Evolutionary conservation across 1,284 basidiomycete genomes (phyloP), one percentile per base, ranked within the genome.

Genomic region (Cutaneotrichosporon spelunceum): DNA sequence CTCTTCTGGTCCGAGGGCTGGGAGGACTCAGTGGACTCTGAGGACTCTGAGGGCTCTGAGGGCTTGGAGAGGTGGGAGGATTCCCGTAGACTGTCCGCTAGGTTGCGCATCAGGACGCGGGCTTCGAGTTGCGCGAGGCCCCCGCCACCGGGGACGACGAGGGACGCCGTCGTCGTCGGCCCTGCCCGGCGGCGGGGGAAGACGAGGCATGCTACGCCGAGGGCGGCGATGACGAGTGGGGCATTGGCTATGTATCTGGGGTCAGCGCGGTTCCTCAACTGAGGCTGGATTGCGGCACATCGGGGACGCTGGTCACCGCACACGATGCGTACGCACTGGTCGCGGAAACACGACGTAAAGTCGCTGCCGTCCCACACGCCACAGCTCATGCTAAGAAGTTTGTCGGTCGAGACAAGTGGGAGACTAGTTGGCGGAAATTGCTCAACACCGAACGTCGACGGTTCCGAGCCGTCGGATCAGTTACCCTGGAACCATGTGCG

Each of bases 331-430:
- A 66, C 78, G 67, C 39, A 80, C 79, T 64, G 56, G 11, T 76
- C 67, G 14, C 70, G 66, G 56, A 78, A 79, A 63, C 78, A 80
- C 10, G 65, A 66, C 1, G 73, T 73, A 58, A 81, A 81, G 66
- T 81, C 80, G 6, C 72, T 60, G n/a, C 80, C 80, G 61, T 81
- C 73, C 79, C 79, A 81, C 3, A 78, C 60, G 26, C 29, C 56
- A 33, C 48, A 50, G 48, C 48, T 27, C 48, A 50, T 29, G 27
- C 19, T 50, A 13, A n/a, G n/a, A n/a, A n/a, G 26, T 14, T 19
- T 14, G 16, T 7, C 13, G 26, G n/a, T 50, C 19, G 48, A 26
- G 48, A 26, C 30, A 33, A 5, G 47, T 6, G 7, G 24, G 47
- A 49, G 23, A 14, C 10, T 19, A 26, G 19, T 14, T 21, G 45